Evolutionary conservation across 2,329 filamentous ascomycete species (phyloP), one percentile per base, ranked within the genome.

Genomic region (Calonectria ilicicola): DNA sequence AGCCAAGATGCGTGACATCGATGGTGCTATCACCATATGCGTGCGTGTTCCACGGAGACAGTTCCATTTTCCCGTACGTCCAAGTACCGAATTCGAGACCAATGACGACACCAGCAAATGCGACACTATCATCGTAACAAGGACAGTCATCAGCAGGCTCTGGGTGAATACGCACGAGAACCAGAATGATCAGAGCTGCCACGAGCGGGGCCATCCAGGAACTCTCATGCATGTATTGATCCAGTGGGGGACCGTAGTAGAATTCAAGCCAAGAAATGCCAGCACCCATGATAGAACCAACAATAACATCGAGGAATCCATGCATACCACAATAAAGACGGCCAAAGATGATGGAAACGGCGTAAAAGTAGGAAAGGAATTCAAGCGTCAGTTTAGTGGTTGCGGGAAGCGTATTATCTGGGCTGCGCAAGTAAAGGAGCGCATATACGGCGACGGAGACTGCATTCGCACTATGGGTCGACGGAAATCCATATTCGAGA

Each of bases 251-350:
- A 10, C 89, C 90, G 74, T 90, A 90, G 78, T 90, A 87, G 80
- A 91, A 92, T 80, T 93, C 91, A 74, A 91, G 76, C 32, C 89
- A 82, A 27, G 89, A 89, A 75, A 93, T 90, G 65, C 89, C 84
- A 14, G 92, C 93, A 38, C 97, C 97, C 69, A 98, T 88, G 17
- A 92, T 79, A 67, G 93, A 95, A 8, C 97, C 97, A 69, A 97
- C 84, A 17, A 97, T 85, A 27, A 98, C 95, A 83, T 99, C 97
- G 51, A 97, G 88, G 84, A 98, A 98, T 14, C 97, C 97, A 84
- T 99, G 97, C 97, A 99, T 99, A 73, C 97, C 97, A 81, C 97
- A 99, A 86, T 99, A 98, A 42, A 99, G 87, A 23, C 97, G 92
- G 7, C 97, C 97, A 74, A 98, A 87, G 47, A 98, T 90, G 80